phyloP scores from a whole-genome alignment of 441 rosid genomes.

The Raphanus hybrid region DNA sequence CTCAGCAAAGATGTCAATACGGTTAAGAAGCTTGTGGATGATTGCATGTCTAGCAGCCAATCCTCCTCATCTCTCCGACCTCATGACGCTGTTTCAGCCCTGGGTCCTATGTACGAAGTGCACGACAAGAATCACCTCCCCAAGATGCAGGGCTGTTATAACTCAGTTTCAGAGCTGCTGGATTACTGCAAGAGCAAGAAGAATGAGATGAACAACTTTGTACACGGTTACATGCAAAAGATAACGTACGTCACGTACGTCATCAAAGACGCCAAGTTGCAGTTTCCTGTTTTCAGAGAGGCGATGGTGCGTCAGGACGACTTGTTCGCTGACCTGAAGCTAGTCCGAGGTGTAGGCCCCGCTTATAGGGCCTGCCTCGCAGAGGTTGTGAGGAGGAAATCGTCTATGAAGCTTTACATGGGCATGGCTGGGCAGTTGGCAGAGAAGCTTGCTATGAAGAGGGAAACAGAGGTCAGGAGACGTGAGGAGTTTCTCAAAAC shows the following conservation, averaged over 20 bases:
- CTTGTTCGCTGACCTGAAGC: conserved; percentile 73
- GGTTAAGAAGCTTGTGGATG: conserved; percentile 96
- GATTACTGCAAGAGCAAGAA: conserved; percentile 76
- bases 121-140: conserved; percentile 95
- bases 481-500: conserved; percentile 86
- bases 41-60: conserved; percentile 76
- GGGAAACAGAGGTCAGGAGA: conserved; percentile 89
- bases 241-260: conserved; percentile 63
- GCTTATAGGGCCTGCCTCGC: conserved; percentile 99
- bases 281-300: conserved; percentile 97
- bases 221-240: conserved; percentile 90
- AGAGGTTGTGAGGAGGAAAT: conserved; percentile 92
- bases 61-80: conserved; percentile 93
- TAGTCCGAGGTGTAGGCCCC: conserved; percentile 85
- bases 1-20: conserved; percentile 96
- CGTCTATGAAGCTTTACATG: conserved; percentile 97
- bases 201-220: conserved; percentile 86
- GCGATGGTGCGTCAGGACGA: conserved; percentile 88
- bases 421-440: conserved; percentile 99
- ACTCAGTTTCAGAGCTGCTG: conserved; percentile 66
- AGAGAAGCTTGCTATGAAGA: conserved; percentile 88
- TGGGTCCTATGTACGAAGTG: conserved; percentile 98
- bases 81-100: conserved; percentile 98
- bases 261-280: conserved; percentile 87
- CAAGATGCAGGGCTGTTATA: conserved; percentile 73